Evolutionary conservation across 495 filamentous ascomycete genomes (phyloP), one percentile per base, ranked within the genome.

Genomic region (Aspergillus funiculosus): DNA sequence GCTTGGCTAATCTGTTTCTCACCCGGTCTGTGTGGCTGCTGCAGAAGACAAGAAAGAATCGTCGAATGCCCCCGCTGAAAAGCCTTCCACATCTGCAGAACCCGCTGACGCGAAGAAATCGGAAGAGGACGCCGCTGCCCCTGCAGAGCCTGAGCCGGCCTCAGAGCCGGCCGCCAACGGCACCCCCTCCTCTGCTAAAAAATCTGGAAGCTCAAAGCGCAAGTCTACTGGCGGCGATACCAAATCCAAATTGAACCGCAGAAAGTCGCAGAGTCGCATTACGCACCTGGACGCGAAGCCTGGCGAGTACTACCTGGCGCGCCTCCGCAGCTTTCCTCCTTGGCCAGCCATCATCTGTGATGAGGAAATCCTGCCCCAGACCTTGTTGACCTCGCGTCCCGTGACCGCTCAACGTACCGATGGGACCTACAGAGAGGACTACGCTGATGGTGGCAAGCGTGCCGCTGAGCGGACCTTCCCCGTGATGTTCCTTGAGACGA

Each of bases 301-400:
- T 2, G 90, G 90, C 54, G 79, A 95, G 49, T 83, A 87, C 64
- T 95, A 79, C 67, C 83, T 89, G 39, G 86, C 87, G 46, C 82
- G 86, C 56, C 80, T 96, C 58, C 90, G 88, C 71, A 89, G 89
- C 43, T 89, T 85, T 67, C 87, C 89, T 9, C 80, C 84, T 30
- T 96, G 90, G 90, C 90, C 90, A 2, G 79, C 86, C 30, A 83
- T 96, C 64, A 79, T 96, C 48, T 88, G 83, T 55, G 88, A 94
- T 58, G 90, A 96, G 64, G 82, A 85, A 48, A 95, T 96, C 78
- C 78, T 96, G 7, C 89, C 89, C 0, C 60, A 76, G 26, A 77
- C 72, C 20, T 75, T 95, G 14, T 61, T 90, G 43, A 78, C 71
- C 42, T 75, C 75, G 24, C 79, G 89, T 46, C 89, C 89, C 1